phyloP scores from a whole-genome alignment of 306 rosid genomes.

The Fragaria ananassa region DNA sequence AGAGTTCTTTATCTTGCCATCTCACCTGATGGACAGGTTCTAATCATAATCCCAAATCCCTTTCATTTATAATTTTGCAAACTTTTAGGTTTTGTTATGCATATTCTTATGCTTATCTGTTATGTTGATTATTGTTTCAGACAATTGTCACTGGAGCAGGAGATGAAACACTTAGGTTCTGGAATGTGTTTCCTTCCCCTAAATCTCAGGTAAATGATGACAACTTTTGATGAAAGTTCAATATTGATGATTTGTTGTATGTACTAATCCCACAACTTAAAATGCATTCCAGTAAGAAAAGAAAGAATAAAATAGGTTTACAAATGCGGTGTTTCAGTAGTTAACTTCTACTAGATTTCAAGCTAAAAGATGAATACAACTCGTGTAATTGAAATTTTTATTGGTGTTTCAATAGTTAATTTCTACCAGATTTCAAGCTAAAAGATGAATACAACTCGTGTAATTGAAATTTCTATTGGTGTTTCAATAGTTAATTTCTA shows the following conservation, averaged over 20 bases:
- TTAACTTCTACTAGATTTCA: background rate
- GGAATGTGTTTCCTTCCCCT: conserved; percentile 97
- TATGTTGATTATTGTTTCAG: conserved; percentile 45
- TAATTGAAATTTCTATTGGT: conserved; percentile 28
- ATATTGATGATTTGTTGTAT: background rate
- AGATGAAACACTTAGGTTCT: conserved; percentile 95
- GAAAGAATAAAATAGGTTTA: background rate
- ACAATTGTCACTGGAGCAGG: conserved; percentile 99
- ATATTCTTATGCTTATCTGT: conserved; percentile 19
- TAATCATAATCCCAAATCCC: background rate
- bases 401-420: conserved; percentile 5
- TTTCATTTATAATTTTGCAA: background rate
- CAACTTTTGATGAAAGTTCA: background rate
- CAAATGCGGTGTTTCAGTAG: background rate
- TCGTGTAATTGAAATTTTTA: conserved; percentile 22
- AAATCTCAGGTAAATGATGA: conserved; percentile 79
- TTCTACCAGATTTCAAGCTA: background rate
- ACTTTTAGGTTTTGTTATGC: background rate
- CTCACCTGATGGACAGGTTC: conserved; percentile 97
- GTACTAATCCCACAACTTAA: background rate
- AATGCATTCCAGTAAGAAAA: background rate
- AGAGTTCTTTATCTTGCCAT: conserved; percentile 97
- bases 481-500: background rate
- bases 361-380: background rate
- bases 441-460: conserved; percentile 8